Base-by-base conservation (phyloP, 495 filamentous ascomycete species). In the Hypoxylon trugodes region DNA sequence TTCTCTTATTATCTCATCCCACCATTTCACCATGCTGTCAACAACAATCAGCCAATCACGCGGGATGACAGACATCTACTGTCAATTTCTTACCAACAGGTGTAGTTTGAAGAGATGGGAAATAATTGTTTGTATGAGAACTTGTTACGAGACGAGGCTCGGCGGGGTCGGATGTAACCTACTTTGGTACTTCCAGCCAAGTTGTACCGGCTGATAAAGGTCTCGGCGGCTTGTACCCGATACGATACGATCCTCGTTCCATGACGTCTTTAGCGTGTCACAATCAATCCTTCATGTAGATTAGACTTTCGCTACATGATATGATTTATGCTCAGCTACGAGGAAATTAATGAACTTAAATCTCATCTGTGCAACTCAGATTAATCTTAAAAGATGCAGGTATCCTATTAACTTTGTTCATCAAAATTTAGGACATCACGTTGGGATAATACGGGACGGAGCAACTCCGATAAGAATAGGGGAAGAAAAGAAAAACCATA, bases 111-210 rank as follows among this genome's bases (percentile, higher is more conserved):
- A 32, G 28, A 30, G 28, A 33, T 13, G 45, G 36, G 18, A 12
- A 10, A n/a, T 35, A 35, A 2, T 3, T 35, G 10, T 35, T 12
- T 8, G 32, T 35, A 19, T 2, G 45, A 10, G n/a, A 35, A 22
- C 22, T 24, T 37, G 33, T 51, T n/a, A 28, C 15, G 36, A 10
- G 32, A 57, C 30, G 53, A 58, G 54, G 32, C 18, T 59, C 55
- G 28, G 56, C 46, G 56, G 56, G 56, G 56, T 59, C 38, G 37
- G 56, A 43, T 59, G 56, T 45, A 59, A 59, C 56, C 36, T 37
- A 4, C n/a, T n/a, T n/a, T n/a, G n/a, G n/a, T n/a, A n/a, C n/a
- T n/a, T n/a, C n/a, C n/a, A n/a, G n/a, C n/a, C n/a, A n/a, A n/a
- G n/a, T n/a, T n/a, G n/a, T n/a, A n/a, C 38, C 35, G 43, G 43